phyloP scores from a whole-genome alignment of 2,329 filamentous ascomycete species.

The Paradendryphiella salina region DNA sequence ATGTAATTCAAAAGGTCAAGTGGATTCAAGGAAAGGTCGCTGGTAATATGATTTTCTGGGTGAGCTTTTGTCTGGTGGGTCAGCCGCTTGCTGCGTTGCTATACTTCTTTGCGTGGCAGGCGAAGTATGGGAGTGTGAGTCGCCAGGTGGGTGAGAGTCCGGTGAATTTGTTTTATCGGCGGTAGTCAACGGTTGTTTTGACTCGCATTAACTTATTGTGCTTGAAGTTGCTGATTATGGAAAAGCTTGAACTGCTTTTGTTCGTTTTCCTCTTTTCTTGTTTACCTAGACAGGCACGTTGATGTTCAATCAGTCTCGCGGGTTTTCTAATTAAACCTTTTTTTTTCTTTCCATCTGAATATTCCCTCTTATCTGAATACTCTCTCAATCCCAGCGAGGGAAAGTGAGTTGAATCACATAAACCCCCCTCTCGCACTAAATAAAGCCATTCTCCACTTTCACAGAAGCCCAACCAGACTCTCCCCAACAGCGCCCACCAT shows the following conservation, averaged over 20 bases:
- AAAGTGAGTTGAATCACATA: not conserved
- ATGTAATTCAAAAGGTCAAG: conserved; percentile 76
- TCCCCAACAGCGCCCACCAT: conserved; percentile 14
- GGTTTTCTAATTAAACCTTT: no score
- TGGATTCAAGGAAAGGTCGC: conserved; percentile 75
- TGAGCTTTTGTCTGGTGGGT: conserved; percentile 92
- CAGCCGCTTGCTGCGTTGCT: conserved; percentile 89
- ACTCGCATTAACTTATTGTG: not conserved
- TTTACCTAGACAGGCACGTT: no score
- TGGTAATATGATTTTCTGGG: conserved; percentile 94
- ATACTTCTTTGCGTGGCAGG: conserved; percentile 99
- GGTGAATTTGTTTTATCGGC: conserved; percentile 27
- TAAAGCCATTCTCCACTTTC: no score
- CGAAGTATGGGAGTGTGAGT: conserved; percentile 87
- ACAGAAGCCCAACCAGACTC: conserved; percentile 7
- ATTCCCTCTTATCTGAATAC: not conserved
- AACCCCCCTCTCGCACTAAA: not conserved
- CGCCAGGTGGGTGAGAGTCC: conserved; percentile 34
- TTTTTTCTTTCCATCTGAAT: not conserved
- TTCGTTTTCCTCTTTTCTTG: not conserved
- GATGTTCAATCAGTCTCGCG: not conserved
- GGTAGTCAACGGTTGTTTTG: no score
- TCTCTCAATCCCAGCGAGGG: not conserved
- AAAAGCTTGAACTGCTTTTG: not conserved
- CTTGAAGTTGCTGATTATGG: not conserved